These are phyloP conservation scores for Naganishia cerealis DNA, from an alignment of 1,284 basidiomycete genomes.

Conservation along the genomic window DNA sequence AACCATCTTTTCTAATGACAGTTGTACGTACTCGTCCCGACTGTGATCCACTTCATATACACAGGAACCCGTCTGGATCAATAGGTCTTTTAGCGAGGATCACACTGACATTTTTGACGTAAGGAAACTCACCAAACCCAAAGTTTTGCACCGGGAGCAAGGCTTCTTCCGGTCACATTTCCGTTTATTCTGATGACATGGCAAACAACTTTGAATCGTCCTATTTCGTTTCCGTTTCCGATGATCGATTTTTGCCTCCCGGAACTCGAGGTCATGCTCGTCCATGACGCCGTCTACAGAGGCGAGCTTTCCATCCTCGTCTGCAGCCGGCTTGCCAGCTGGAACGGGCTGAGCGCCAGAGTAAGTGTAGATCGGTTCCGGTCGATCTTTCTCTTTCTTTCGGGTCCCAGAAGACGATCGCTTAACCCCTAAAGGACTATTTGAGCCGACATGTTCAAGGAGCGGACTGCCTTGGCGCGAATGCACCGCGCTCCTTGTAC, in stretches of 20 bases:
- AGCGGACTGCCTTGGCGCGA: conserved; percentile 20
- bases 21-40: conserved; percentile 64
- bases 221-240: conserved; percentile 72
- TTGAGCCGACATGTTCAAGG: neutral
- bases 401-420: conserved; percentile 15
- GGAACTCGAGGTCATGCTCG: conserved; percentile 1
- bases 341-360: conserved; percentile 15
- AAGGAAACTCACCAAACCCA: conserved; percentile 45
- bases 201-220: conserved; percentile 81
- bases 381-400: conserved; percentile 13
- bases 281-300: neutral
- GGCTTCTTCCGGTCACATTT: conserved; percentile 64
- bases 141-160: conserved; percentile 80
- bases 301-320: conserved; percentile 4
- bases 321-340: neutral
- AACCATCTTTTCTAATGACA: neutral
- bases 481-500: conserved; percentile 3
- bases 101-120: neutral
- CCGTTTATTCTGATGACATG: conserved; percentile 87
- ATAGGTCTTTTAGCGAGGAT: conserved; percentile 2
- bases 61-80: conserved; percentile 73
- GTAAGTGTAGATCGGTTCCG: conserved; percentile 16
- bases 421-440: neutral
- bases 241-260: conserved; percentile 55
- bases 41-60: conserved; percentile 90